phyloP scores from a whole-genome alignment of 768 basidiomycete species.

The Agrocybe pediades region DNA sequence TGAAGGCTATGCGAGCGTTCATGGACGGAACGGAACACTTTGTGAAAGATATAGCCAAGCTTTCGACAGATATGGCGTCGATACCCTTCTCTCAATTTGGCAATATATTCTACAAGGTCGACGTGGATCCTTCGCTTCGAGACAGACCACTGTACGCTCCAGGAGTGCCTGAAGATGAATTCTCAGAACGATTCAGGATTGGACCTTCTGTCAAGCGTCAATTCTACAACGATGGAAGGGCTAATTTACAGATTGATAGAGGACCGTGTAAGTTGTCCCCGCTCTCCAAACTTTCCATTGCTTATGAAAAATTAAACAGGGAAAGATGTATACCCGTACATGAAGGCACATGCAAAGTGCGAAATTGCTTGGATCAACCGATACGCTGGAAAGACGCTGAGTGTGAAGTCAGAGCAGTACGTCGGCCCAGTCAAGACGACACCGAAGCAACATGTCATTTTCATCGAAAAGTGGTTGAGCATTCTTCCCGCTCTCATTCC shows the following conservation, averaged over 20 bases:
- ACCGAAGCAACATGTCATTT: background rate
- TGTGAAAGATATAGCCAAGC: background rate
- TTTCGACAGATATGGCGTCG: background rate
- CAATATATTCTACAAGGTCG: conserved; percentile 11
- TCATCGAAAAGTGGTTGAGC: background rate
- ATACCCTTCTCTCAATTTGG: conserved; percentile 10
- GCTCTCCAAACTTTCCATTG: background rate
- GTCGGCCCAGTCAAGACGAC: no score
- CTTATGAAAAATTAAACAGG: background rate
- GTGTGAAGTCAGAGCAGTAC: background rate
- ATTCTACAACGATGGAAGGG: conserved; percentile 7
- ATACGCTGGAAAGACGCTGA: background rate
- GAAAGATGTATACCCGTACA: conserved; percentile 1
- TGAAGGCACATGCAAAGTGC: conserved; percentile 8
- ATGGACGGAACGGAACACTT: background rate
- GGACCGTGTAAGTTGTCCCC: conserved; percentile 6
- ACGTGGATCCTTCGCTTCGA: background rate
- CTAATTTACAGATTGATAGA: conserved; percentile 4
- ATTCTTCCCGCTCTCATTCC: background rate
- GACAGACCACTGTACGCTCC: conserved; percentile 4
- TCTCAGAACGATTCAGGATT: conserved; percentile 7
- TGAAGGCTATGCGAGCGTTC: background rate
- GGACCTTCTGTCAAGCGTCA: conserved; percentile 10
- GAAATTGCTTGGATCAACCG: conserved; percentile 9
- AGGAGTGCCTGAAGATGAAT: background rate